Conservation (phyloP, 345 rosid species). For the Eutrema heterophyllum region DNA sequence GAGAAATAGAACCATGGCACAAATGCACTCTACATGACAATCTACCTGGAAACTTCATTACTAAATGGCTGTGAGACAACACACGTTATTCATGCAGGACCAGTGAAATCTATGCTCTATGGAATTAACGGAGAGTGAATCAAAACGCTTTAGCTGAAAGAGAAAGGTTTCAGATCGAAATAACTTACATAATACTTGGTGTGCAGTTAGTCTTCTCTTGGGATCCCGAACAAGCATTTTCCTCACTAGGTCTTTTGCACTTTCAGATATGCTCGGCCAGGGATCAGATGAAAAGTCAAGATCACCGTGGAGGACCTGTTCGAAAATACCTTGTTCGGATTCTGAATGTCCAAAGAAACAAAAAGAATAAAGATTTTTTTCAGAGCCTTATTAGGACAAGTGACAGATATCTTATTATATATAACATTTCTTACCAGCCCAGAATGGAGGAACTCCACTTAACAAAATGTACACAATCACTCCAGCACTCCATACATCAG, state of each 20-base stretch:
- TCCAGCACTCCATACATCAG: slow-evolving; percentile 98
- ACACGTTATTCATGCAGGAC: background rate
- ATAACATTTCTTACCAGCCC: slow-evolving; percentile 63
- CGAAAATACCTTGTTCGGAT: slow-evolving; percentile 79
- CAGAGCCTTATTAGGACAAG: background rate
- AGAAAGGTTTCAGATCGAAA: background rate
- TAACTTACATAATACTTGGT: slow-evolving; percentile 77
- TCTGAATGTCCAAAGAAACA: slow-evolving; percentile 38
- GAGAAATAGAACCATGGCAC: background rate
- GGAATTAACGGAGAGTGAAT: background rate
- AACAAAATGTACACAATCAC: slow-evolving; percentile 78
- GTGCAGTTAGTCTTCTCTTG: slow-evolving; percentile 64
- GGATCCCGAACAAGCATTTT: slow-evolving; percentile 86
- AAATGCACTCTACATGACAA: slow-evolving; percentile 4
- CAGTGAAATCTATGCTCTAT: slow-evolving; percentile 1
- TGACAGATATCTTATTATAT: background rate
- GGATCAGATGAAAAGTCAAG: slow-evolving; percentile 82
- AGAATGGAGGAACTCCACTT: slow-evolving; percentile 94
- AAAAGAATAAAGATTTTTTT: background rate
- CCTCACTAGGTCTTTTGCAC: slow-evolving; percentile 83
- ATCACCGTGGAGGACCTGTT: slow-evolving; percentile 78
- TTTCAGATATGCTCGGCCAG: slow-evolving; percentile 81
- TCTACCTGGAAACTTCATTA: background rate
- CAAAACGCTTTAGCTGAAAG: background rate
- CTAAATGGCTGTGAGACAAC: background rate